Conservation (phyloP, 495 filamentous ascomycete species). For the Penicillium paxilli region DNA sequence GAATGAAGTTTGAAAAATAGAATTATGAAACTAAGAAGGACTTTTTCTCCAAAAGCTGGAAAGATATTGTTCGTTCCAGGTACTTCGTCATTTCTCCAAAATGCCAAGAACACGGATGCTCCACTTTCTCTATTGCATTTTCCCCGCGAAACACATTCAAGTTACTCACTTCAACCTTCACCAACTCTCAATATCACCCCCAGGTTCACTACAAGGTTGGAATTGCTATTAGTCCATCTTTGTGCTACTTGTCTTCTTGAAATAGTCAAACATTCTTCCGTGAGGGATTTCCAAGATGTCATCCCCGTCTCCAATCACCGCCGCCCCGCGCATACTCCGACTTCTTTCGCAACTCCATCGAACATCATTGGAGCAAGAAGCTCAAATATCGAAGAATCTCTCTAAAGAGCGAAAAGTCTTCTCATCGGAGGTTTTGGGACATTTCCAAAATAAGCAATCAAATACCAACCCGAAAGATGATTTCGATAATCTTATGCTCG, state of each 20-base stretch:
- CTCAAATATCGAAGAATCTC: slow-evolving; percentile 18
- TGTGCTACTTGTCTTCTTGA: background rate
- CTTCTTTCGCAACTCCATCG: slow-evolving; percentile 25
- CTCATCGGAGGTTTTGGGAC: slow-evolving; percentile 13
- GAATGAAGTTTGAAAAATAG: background rate
- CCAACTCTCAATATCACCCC: too few relatives aligned
- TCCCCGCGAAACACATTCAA: background rate
- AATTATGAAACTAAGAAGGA: too few relatives aligned
- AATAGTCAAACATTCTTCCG: background rate
- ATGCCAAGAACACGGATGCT: background rate
- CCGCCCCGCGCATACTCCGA: slow-evolving; percentile 20
- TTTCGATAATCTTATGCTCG: slow-evolving; percentile 36
- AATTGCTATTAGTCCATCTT: background rate
- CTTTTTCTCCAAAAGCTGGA: too few relatives aligned
- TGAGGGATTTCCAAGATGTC: background rate
- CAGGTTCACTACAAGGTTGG: too few relatives aligned
- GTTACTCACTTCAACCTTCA: too few relatives aligned
- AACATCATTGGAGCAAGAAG: slow-evolving; percentile 25
- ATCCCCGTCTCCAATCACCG: slow-evolving; percentile 13
- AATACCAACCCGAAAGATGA: slow-evolving; percentile 11
- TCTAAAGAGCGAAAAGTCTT: slow-evolving; percentile 10
- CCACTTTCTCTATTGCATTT: background rate
- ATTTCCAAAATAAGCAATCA: slow-evolving; percentile 13
- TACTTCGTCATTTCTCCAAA: background rate
- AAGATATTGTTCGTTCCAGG: too few relatives aligned